Conservation (phyloP, 805 yeast genomes). For the Teunomyces pallodes region DNA sequence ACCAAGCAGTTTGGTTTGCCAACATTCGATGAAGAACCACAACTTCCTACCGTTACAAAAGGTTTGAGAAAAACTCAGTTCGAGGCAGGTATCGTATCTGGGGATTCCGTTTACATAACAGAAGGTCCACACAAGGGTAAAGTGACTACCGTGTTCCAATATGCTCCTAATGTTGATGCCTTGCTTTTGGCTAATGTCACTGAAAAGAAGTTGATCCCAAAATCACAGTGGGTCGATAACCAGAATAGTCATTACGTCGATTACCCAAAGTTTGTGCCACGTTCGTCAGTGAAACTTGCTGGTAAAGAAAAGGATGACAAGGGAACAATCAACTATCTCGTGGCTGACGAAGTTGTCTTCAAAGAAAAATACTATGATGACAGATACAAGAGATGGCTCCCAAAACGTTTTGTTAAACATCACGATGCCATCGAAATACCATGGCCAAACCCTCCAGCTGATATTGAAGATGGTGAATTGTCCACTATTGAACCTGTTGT, state of each 20-base stretch:
- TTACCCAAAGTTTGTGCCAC: conserved; percentile 62
- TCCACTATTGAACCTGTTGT: conserved; percentile 58
- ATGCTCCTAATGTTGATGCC: conserved; percentile 59
- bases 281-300: conserved; percentile 66
- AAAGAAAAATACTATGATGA: conserved; percentile 72
- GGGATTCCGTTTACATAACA: conserved; percentile 73
- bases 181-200: conserved; percentile 68
- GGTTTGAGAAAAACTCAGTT: conserved; percentile 40
- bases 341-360: conserved; percentile 69
- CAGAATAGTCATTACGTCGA: conserved; percentile 71
- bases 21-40: conserved; percentile 24
- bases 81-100: conserved; percentile 61
- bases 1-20: conserved; percentile 31
- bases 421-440: conserved; percentile 73
- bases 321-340: conserved; percentile 66
- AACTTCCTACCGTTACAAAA: conserved; percentile 17
- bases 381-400: conserved; percentile 68
- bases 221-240: conserved; percentile 66
- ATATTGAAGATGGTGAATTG: conserved; percentile 52
- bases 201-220: conserved; percentile 66
- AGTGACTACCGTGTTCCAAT: conserved; percentile 62
- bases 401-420: conserved; percentile 72
- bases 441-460: conserved; percentile 74
- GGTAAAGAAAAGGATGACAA: conserved; percentile 70
- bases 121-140: conserved; percentile 75